Evolutionary conservation across 495 filamentous ascomycete species (phyloP).

Genomic region (Recurvomyces mirabilis): DNA sequence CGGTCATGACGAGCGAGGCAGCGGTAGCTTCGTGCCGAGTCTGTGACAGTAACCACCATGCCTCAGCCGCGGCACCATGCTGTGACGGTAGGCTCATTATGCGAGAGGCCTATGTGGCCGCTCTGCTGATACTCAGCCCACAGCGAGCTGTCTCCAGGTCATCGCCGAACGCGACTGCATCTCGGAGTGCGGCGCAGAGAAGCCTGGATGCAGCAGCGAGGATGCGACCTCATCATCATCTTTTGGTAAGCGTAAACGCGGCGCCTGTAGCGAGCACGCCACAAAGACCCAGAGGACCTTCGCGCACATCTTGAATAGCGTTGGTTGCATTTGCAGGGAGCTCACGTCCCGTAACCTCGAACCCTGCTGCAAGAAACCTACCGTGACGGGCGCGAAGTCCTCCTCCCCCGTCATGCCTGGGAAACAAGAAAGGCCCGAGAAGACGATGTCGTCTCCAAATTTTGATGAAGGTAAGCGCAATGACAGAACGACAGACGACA

Average conservation of each 20-base stretch:
- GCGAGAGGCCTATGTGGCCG: background rate
- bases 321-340: constrained; percentile 11
- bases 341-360: constrained; percentile 8
- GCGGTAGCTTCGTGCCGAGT: constrained; percentile 2
- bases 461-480: too few relatives aligned
- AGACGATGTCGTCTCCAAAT: too few relatives aligned
- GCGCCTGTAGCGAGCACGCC: constrained; percentile 7
- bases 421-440: too few relatives aligned
- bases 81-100: constrained; percentile 8
- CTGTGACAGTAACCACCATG: constrained; percentile 1
- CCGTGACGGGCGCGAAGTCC: too few relatives aligned
- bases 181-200: constrained; percentile 6
- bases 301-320: constrained; percentile 4
- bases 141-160: constrained; percentile 8
- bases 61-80: constrained; percentile 1
- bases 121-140: constrained; percentile 6
- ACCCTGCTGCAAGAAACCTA: constrained; percentile 6
- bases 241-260: constrained; percentile 10
- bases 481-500: background rate
- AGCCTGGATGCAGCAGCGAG: constrained; percentile 4
- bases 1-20: constrained; percentile 2
- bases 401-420: too few relatives aligned
- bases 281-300: constrained; percentile 2
- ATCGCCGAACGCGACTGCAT: constrained; percentile 9
- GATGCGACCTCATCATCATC: constrained; percentile 1